phyloP scores from a whole-genome alignment of 495 filamentous ascomycete species.

The Penicillium waksmanii region DNA sequence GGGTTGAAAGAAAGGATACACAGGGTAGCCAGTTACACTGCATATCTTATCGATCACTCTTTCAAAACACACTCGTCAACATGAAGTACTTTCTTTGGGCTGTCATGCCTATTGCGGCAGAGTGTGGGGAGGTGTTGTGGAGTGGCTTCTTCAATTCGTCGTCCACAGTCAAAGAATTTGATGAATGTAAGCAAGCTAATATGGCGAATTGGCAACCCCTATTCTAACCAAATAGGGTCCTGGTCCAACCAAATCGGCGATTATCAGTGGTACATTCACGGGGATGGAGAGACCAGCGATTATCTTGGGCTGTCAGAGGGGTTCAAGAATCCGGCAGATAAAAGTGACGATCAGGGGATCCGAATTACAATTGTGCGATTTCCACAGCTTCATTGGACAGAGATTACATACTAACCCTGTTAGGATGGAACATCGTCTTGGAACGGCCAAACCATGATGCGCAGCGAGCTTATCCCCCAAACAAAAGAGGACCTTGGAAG shows the following conservation, averaged over 20 bases:
- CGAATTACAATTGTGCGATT: slow-evolving; percentile 68
- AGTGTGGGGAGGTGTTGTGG: slow-evolving; percentile 15
- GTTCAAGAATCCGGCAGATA: slow-evolving; percentile 72
- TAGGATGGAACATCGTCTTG: slow-evolving; percentile 61
- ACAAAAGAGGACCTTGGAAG: slow-evolving; percentile 63
- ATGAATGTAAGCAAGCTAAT: slow-evolving; percentile 22
- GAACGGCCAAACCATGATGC: slow-evolving; percentile 63
- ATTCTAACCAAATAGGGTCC: slow-evolving; percentile 50
- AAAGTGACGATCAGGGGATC: slow-evolving; percentile 62
- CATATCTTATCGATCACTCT: background rate
- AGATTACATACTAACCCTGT: background rate
- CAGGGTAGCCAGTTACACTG: no score
- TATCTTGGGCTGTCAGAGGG: slow-evolving; percentile 60
- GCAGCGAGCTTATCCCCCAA: slow-evolving; percentile 70
- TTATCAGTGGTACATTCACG: slow-evolving; percentile 78
- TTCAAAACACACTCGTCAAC: background rate
- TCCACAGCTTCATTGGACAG: background rate
- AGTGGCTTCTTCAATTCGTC: slow-evolving; percentile 17
- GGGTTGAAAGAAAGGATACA: background rate
- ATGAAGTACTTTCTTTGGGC: slow-evolving; percentile 7
- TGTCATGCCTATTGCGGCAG: slow-evolving; percentile 10
- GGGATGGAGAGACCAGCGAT: slow-evolving; percentile 51
- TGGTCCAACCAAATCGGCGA: slow-evolving; percentile 67
- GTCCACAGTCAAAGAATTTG: slow-evolving; percentile 13
- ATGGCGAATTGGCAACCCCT: no score